A percentile compares a stretch with the other conserved stretches of the same genome.
phyloP scores from a whole-genome alignment of 306 rosid species.

The Lathyrus oleraceus region DNA sequence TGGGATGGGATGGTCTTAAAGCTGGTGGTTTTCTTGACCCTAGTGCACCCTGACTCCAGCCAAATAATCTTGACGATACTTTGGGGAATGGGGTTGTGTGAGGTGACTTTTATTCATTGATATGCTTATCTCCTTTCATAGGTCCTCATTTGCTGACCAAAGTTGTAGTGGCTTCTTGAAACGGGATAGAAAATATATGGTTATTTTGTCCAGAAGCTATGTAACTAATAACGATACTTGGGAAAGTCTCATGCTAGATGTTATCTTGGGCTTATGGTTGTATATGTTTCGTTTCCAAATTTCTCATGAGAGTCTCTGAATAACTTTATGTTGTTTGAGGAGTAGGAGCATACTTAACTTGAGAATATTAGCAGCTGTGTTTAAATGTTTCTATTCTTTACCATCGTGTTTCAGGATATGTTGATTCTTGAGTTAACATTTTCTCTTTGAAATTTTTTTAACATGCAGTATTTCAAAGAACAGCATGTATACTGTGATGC shows the following conservation, averaged over 20 bases:
- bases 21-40: background rate
- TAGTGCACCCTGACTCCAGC: background rate
- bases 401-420: constrained; percentile 11
- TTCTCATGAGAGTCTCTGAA: background rate
- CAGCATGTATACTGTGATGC: constrained; percentile 80
- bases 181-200: background rate
- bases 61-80: background rate
- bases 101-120: background rate
- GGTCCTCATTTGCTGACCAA: background rate
- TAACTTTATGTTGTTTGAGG: background rate
- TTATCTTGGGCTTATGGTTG: background rate
- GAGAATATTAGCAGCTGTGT: constrained; percentile 10
- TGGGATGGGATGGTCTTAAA: background rate
- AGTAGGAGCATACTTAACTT: background rate
- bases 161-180: constrained; percentile 14
- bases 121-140: background rate
- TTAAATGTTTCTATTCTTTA: constrained; percentile 13
- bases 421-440: constrained; percentile 11
- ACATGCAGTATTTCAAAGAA: constrained; percentile 85
- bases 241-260: background rate
- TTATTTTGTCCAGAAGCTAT: constrained; percentile 14
- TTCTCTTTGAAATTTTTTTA: constrained; percentile 22
- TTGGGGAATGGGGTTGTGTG: background rate
- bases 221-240: constrained; percentile 12
- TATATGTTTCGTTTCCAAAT: constrained; percentile 14